Conservation (phyloP, 2,329 filamentous ascomycete genomes). For the Emergomyces pasteurianus region DNA sequence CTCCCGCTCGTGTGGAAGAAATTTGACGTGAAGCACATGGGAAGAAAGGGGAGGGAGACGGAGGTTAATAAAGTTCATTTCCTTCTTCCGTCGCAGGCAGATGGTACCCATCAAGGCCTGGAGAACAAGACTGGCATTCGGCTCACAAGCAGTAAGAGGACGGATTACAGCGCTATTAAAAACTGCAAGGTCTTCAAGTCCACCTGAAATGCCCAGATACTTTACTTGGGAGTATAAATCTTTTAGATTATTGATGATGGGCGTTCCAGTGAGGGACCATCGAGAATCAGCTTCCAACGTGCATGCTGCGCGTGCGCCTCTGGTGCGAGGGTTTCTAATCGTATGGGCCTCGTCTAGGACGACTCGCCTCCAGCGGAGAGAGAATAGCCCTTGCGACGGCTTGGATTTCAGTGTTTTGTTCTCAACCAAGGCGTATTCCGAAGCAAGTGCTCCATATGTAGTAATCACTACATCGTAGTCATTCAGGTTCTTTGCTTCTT, state of each 20-base stretch:
- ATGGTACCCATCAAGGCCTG: slow-evolving; percentile 70
- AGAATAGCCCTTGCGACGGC: slow-evolving; percentile 44
- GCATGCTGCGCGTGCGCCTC: slow-evolving; percentile 56
- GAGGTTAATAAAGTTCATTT: slow-evolving; percentile 78
- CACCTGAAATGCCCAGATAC: slow-evolving; percentile 64
- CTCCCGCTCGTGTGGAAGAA: slow-evolving; percentile 59
- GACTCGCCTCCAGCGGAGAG: slow-evolving; percentile 62
- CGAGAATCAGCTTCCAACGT: slow-evolving; percentile 56
- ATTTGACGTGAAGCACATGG: slow-evolving; percentile 62
- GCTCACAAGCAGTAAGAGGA: slow-evolving; percentile 49
- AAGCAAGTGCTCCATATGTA: slow-evolving; percentile 65
- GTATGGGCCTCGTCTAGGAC: slow-evolving; percentile 76
- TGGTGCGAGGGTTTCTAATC: slow-evolving; percentile 66
- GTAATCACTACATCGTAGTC: slow-evolving; percentile 69
- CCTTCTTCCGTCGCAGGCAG: slow-evolving; percentile 70
- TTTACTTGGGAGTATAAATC: slow-evolving; percentile 71
- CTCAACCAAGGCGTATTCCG: slow-evolving; percentile 46
- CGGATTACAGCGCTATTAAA: slow-evolving; percentile 63
- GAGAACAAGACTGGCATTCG: slow-evolving; percentile 50
- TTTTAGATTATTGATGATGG: slow-evolving; percentile 70
- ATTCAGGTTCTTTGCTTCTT: slow-evolving; percentile 47
- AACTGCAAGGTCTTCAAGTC: slow-evolving; percentile 58
- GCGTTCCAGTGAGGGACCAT: slow-evolving; percentile 72
- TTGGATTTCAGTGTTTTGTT: slow-evolving; percentile 33
- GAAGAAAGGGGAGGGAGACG: slow-evolving; percentile 66